These are phyloP conservation scores for Sporothrix inflata DNA, from an alignment of 2,329 filamentous ascomycete species.

Conservation along the genomic window DNA sequence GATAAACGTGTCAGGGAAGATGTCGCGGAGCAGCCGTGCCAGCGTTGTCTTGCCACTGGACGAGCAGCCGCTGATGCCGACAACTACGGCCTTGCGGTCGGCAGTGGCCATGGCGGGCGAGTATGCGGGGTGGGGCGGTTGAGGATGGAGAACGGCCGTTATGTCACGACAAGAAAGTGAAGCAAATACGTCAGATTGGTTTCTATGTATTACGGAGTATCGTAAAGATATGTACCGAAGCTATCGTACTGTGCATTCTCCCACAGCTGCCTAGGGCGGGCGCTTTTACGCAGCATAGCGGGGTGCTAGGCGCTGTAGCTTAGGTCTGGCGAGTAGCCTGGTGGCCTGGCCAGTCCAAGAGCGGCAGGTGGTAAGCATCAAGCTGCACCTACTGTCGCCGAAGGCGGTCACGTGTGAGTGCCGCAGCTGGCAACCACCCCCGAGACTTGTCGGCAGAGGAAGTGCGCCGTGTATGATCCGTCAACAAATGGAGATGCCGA, in stretches of 20 bases:
- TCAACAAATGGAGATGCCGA: background rate
- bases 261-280: background rate
- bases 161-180: constrained; percentile 6
- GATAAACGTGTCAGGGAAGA: constrained; percentile 78
- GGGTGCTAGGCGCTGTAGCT: constrained; percentile 14
- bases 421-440: background rate
- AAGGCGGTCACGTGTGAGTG: constrained; percentile 23
- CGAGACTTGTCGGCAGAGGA: background rate
- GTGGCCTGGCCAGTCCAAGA: constrained; percentile 1
- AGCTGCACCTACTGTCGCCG: background rate
- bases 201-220: constrained; percentile 16
- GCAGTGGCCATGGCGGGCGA: constrained; percentile 33
- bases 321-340: background rate
- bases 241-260: background rate
- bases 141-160: background rate
- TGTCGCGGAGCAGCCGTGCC: constrained; percentile 77
- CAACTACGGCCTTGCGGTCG: constrained; percentile 59
- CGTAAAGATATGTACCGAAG: background rate
- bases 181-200: constrained; percentile 18
- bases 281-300: background rate
- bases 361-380: constrained; percentile 10
- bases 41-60: constrained; percentile 96
- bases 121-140: too few species aligned
- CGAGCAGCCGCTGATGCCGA: constrained; percentile 87
- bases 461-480: background rate